Evolutionary conservation across 208 protist genomes (phyloP).

Genomic region (Leishmania guyanensis): DNA sequence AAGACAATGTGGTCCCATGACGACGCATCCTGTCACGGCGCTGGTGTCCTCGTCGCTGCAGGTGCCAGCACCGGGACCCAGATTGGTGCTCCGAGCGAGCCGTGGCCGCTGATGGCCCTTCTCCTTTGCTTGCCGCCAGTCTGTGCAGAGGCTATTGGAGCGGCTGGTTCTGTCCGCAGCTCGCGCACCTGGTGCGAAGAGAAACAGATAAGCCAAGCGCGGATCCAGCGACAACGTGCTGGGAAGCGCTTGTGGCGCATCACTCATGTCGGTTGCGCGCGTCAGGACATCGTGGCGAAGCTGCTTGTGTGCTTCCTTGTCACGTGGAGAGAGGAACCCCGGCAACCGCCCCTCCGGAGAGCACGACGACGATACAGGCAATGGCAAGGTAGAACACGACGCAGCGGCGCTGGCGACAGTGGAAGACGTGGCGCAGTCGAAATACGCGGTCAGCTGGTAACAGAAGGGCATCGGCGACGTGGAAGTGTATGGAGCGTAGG

Average conservation of each 20-base stretch:
- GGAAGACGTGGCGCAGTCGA: slow-evolving; percentile 23
- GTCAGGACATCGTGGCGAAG: slow-evolving; percentile 30
- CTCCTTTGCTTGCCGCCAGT: not conserved
- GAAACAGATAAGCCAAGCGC: slow-evolving; percentile 61
- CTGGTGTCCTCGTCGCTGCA: not conserved
- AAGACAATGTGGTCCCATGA: slow-evolving; percentile 14
- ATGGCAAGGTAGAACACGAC: not conserved
- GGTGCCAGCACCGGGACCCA: not conserved
- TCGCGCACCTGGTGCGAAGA: slow-evolving; percentile 33
- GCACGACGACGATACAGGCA: not conserved
- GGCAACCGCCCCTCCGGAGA: not conserved
- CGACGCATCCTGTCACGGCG: slow-evolving; percentile 18
- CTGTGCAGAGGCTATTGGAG: not conserved
- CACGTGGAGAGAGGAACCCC: not conserved
- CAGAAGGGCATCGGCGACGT: slow-evolving; percentile 51
- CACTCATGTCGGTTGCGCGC: slow-evolving; percentile 9
- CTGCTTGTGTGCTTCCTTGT: slow-evolving; percentile 18
- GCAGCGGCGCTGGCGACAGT: not conserved
- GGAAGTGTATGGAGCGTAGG: slow-evolving; percentile 59
- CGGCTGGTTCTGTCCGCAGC: not conserved
- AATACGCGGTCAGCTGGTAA: slow-evolving; percentile 55
- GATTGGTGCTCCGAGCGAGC: slow-evolving; percentile 1
- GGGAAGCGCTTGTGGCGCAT: not conserved
- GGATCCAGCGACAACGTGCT: slow-evolving; percentile 44
- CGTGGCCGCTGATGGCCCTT: not conserved